phyloP scores from a whole-genome alignment of 306 rosid species.

The Vigna trinervia region DNA sequence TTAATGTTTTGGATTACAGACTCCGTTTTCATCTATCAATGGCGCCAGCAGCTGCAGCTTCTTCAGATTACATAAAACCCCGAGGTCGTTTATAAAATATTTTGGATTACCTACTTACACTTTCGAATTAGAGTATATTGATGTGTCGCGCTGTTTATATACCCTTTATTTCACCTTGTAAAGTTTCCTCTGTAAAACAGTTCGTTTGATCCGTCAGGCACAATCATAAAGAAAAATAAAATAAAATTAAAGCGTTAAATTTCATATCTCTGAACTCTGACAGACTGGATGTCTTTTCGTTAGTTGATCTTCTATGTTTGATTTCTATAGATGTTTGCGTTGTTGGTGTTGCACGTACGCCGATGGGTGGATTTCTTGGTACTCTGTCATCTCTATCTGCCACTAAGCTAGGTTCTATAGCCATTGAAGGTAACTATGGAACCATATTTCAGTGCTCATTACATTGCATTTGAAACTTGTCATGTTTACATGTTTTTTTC shows the following conservation, averaged over 20 bases:
- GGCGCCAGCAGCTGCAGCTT: slow-evolving; percentile 69
- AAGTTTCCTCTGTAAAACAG: not conserved
- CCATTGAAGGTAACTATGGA: slow-evolving; percentile 71
- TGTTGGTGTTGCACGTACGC: slow-evolving; percentile 97
- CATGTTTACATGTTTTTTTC: not conserved
- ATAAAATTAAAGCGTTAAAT: slow-evolving; percentile 1
- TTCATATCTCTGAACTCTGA: slow-evolving; percentile 11
- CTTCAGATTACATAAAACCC: slow-evolving; percentile 74
- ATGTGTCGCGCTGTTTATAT: not conserved
- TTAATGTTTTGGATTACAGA: slow-evolving; percentile 49
- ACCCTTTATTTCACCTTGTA: not conserved
- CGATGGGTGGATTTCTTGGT: slow-evolving; percentile 97
- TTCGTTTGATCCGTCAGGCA: slow-evolving; percentile 8
- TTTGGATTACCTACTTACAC: slow-evolving; percentile 13
- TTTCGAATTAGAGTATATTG: not conserved
- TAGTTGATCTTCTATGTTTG: slow-evolving; percentile 36
- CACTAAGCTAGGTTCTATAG: slow-evolving; percentile 91
- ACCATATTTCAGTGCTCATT: slow-evolving; percentile 26
- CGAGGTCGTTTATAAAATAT: slow-evolving; percentile 63
- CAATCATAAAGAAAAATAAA: not conserved
- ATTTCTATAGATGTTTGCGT: slow-evolving; percentile 84
- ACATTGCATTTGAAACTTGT: slow-evolving; percentile 3
- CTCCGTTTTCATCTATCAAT: slow-evolving; percentile 50
- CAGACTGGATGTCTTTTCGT: not conserved
- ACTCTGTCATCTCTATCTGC: slow-evolving; percentile 83